A percentile compares a stretch with the other conserved stretches of the same genome.
Conservation (phyloP, 202 grass and related monocot genomes). For the Zizania palustris region DNA sequence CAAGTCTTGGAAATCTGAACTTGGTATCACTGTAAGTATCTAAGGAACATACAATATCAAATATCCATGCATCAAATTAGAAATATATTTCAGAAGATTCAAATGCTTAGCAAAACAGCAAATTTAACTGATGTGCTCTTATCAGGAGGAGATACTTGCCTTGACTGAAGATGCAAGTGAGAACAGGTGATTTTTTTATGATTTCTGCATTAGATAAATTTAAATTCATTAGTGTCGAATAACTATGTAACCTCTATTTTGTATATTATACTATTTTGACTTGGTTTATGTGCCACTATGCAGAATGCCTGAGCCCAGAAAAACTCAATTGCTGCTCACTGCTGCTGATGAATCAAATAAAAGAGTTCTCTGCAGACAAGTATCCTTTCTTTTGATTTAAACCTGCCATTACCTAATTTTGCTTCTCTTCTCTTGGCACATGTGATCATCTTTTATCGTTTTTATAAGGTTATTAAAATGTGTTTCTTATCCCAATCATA, state of each 20-base stretch:
- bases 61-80: neutral
- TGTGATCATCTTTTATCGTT: neutral
- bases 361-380: constrained; percentile 60
- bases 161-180: constrained; percentile 68
- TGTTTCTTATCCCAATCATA: constrained; percentile 10
- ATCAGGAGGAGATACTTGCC: constrained; percentile 73
- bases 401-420: constrained; percentile 21
- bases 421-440: constrained; percentile 13
- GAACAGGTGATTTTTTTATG: constrained; percentile 50
- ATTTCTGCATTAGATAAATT: constrained; percentile 24
- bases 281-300: constrained; percentile 26
- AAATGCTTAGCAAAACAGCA: constrained; percentile 17
- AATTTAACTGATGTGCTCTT: constrained; percentile 49
- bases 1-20: constrained; percentile 68
- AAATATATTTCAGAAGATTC: constrained; percentile 16
- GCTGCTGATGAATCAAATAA: constrained; percentile 64
- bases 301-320: constrained; percentile 71
- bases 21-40: constrained; percentile 74
- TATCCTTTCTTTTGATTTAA: constrained; percentile 66
- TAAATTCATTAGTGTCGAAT: neutral
- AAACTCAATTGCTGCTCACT: constrained; percentile 67
- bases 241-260: constrained; percentile 28
- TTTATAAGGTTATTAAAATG: constrained; percentile 28
- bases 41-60: neutral
- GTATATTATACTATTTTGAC: constrained; percentile 21